Base-by-base conservation (phyloP, 2,329 filamentous ascomycete genomes). In the Cladosporium halotolerans region DNA sequence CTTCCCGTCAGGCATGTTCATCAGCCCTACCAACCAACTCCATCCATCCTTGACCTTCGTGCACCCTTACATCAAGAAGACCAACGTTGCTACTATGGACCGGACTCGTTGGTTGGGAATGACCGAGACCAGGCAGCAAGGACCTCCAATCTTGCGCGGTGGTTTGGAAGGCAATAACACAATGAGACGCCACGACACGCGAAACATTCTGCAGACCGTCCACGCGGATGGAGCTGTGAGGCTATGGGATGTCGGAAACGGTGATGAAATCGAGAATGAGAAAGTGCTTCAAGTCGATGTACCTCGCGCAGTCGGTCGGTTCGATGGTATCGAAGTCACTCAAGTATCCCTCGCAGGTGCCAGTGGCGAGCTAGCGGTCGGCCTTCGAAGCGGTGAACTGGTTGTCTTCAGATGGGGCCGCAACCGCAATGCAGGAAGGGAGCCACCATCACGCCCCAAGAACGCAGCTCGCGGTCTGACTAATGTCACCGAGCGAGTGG, bases 141-240 rank as follows among this genome's bases (percentile, higher is more conserved):
- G 91, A 1, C 90, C 91, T 40, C 79, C 79, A 9, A 78, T 99
- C 36, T 70, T 96, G 2, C 81, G 82, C 58, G 93, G 93, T 52
- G 93, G 93, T 7, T 85, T 84, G 1, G 85, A 88, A 66, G 85
- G 81, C 1, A 76, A 78, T 4, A 82, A 83, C 58, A 82, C 84
- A 6, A 74, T 88, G 39, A 88, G 89, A 62, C 78, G 88, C 57
- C 91, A 88, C 61, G 90, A 96, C 64, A 80, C 84, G 56, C 82
- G 93, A 45, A 95, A 90, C 54, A 81, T 97, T 42, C 79, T 96
- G 6, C 86, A 92, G 57, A 89, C 88, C 4, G 86, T 89, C 0
- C 92, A 99, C 68, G 89, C 86, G 3, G 93, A 99, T 70, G 89
- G 91, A 50, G 95, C 88, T 0, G 77, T 99, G n/a, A 80, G 91